Base-by-base conservation (phyloP, 106 monocot species). In the Dioscorea alata region DNA sequence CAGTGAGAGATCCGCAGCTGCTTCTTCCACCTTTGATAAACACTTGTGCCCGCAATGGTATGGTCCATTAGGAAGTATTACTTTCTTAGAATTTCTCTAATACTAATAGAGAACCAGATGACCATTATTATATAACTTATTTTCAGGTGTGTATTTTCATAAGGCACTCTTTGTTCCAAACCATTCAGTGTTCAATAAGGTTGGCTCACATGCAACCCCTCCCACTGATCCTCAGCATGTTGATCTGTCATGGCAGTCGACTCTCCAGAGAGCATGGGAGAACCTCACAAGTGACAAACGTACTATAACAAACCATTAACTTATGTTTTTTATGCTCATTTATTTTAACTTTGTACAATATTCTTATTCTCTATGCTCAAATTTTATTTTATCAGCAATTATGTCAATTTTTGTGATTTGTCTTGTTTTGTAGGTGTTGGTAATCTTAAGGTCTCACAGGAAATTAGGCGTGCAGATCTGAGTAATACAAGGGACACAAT, bases 161-260 rank as follows among this genome's bases (percentile, higher is more conserved):
- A 92, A 83, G 57, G 97, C 89, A 17, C 59, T 97, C 56, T 92
- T 97, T 75, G 97, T 92, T 42, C 97, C 97, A 74, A 97, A 85
- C 51, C 86, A 83, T 21, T 92, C 92, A 63, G 68, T 79, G 33
- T 92, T 74, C 72, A 82, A 92, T 76, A 89, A 90, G 74, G 84
- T 97, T 61, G 84, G 83, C 48, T 85, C 89, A 33, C 70, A 83
- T 70, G 54, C 82, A 20, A 74, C 79, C n/a, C 57, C 89, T 24
- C 50, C 72, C 66, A 34, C 75, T 66, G 84, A 84, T 74, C 73
- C 81, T 74, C 69, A 69, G 35, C 83, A 69, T 57, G 68, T 79
- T 70, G 92, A 97, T 74, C 71, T 97, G 15, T 79, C 92, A 42
- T 97, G 92, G 92, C 97, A 97, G 63, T 56, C 83, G 65, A 84